phyloP scores from a whole-genome alignment of 345 rosid species.

The Eucalyptus marginata region DNA sequence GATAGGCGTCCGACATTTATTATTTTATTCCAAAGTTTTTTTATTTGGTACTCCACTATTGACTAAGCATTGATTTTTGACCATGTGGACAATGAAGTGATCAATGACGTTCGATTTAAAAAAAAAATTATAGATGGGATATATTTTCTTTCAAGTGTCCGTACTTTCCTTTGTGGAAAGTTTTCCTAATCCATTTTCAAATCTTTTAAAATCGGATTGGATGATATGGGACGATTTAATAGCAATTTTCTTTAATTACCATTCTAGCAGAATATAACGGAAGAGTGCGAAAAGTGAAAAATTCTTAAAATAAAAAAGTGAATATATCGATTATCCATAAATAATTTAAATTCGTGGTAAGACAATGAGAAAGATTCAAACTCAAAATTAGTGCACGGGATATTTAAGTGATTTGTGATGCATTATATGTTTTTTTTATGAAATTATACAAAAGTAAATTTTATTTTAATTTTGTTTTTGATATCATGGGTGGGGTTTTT shows the following conservation, averaged over 20 bases:
- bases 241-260: no score
- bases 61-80: not conserved
- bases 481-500: not conserved
- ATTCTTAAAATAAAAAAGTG: no score
- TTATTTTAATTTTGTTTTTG: not conserved
- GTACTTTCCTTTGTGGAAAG: rapidly evolving
- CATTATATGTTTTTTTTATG: no score
- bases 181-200: not conserved
- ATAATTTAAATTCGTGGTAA: rapidly evolving
- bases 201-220: rapidly evolving
- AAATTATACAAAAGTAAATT: no score
- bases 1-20: not conserved
- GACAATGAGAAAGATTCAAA: not conserved
- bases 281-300: no score
- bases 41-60: not conserved
- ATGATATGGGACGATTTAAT: rapidly evolving
- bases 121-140: not conserved
- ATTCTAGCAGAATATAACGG: rapidly evolving
- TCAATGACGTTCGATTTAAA: not conserved
- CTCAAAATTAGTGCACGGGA: no score
- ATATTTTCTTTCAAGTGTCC: not conserved
- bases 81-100: not conserved
- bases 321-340: not conserved
- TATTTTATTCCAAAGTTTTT: not conserved
- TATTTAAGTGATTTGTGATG: no score